Evolutionary conservation across 2,329 filamentous ascomycete genomes (phyloP).

Genomic region (Nigrograna mackinnonii): DNA sequence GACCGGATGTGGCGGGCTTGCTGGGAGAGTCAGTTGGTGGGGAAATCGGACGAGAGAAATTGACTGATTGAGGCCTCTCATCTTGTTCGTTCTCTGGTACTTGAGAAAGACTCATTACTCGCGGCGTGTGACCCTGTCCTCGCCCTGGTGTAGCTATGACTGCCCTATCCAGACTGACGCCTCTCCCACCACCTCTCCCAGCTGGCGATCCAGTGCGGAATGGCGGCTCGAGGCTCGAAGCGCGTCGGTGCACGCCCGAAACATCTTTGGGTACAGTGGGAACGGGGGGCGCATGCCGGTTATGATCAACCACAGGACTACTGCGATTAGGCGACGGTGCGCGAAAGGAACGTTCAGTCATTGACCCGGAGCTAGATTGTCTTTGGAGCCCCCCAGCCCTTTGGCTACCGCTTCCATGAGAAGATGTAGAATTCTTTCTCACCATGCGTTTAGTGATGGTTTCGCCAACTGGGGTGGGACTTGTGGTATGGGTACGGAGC

Average conservation of each 20-base stretch:
- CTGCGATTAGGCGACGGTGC: slow-evolving; percentile 61
- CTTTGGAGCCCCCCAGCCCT: slow-evolving; percentile 40
- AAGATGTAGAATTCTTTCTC: slow-evolving; percentile 74
- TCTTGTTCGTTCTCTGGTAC: slow-evolving; percentile 49
- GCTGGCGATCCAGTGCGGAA: slow-evolving; percentile 51
- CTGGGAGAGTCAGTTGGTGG: slow-evolving; percentile 42
- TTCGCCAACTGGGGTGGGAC: slow-evolving; percentile 78
- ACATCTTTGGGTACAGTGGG: slow-evolving; percentile 54
- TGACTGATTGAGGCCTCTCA: slow-evolving; percentile 49
- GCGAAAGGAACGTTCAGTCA: slow-evolving; percentile 88
- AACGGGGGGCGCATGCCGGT: slow-evolving; percentile 68
- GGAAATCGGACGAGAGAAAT: slow-evolving; percentile 59
- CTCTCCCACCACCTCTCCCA: slow-evolving; percentile 38
- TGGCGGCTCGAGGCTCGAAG: slow-evolving; percentile 56
- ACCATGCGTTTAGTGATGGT: slow-evolving; percentile 86
- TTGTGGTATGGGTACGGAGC: slow-evolving; percentile 74
- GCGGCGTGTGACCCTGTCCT: slow-evolving; percentile 19
- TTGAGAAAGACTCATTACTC: slow-evolving; percentile 41
- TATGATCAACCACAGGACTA: slow-evolving; percentile 19
- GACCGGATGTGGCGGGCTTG: slow-evolving; percentile 12
- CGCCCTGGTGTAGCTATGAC: slow-evolving; percentile 16
- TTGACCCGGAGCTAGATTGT: slow-evolving; percentile 73
- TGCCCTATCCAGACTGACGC: slow-evolving; percentile 46
- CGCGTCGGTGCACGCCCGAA: slow-evolving; percentile 30
- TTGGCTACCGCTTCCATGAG: slow-evolving; percentile 57